phyloP scores from a whole-genome alignment of 75 land plant species.

The Pinus tabuliformis region DNA sequence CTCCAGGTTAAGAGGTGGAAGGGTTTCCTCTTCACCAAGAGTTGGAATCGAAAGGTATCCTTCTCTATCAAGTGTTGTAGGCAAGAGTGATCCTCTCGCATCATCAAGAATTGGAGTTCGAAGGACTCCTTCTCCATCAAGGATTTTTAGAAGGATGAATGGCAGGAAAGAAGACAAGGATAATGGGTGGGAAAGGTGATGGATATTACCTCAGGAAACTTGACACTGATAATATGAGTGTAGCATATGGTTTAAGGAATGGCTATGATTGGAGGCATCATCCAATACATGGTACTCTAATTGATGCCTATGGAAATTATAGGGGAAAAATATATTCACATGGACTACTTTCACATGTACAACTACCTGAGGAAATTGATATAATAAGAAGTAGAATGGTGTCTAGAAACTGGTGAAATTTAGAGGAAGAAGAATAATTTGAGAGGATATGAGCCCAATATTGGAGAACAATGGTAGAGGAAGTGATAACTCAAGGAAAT shows the following conservation, averaged over 20 bases:
- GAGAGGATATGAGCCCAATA: slow-evolving; percentile 89
- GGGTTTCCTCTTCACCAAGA: slow-evolving; percentile 19
- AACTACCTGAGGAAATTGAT: slow-evolving; percentile 17
- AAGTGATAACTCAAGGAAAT: slow-evolving; percentile 17
- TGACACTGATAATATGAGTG: slow-evolving; percentile 19
- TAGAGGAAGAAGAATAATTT: slow-evolving; percentile 88
- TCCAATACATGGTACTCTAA: slow-evolving; percentile 29
- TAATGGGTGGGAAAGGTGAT: slow-evolving; percentile 25
- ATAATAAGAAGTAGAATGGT: slow-evolving; percentile 15
- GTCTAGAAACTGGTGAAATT: slow-evolving; percentile 58
- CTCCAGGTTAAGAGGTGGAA: slow-evolving; percentile 11
- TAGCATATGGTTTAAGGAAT: slow-evolving; percentile 20
- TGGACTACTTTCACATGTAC: slow-evolving; percentile 26
- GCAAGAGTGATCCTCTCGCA: slow-evolving; percentile 10
- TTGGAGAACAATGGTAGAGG: slow-evolving; percentile 29
- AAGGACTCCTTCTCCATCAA: slow-evolving; percentile 17
- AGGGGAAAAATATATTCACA: slow-evolving; percentile 20
- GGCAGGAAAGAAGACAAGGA: slow-evolving; percentile 19
- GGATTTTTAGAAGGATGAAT: slow-evolving; percentile 12
- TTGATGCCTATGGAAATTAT: slow-evolving; percentile 72
- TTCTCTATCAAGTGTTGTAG: background rate
- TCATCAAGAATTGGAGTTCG: slow-evolving; percentile 8
- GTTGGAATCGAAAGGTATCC: slow-evolving; percentile 10
- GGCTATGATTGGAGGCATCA: slow-evolving; percentile 29
- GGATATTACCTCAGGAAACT: slow-evolving; percentile 5